These are phyloP conservation scores for Knoxdaviesia proteae DNA, from an alignment of 2,329 filamentous ascomycete species.

Conservation along the genomic window DNA sequence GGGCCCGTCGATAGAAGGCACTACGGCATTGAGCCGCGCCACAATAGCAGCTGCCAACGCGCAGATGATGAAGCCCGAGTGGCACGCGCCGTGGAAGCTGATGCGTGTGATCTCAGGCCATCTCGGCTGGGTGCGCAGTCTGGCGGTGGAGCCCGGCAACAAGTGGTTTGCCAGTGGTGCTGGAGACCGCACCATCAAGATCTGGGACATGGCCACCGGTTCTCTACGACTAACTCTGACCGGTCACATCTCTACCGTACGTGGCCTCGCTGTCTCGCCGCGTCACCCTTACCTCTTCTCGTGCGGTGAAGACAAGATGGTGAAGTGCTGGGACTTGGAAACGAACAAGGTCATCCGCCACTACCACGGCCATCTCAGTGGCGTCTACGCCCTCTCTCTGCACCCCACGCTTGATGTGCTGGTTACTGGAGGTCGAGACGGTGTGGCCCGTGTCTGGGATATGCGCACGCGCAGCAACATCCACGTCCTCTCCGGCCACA, in stretches of 20 bases:
- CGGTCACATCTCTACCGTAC: slow-evolving; percentile 83
- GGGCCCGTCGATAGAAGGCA: slow-evolving; percentile 2
- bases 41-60: slow-evolving; percentile 6
- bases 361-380: slow-evolving; percentile 91
- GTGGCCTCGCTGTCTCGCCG: slow-evolving; percentile 78
- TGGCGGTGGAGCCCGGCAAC: slow-evolving; percentile 89
- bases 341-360: slow-evolving; percentile 98
- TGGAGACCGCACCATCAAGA: slow-evolving; percentile 92
- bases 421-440: slow-evolving; percentile 85
- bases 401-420: slow-evolving; percentile 90
- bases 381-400: slow-evolving; percentile 82
- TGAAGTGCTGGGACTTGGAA: slow-evolving; percentile 98
- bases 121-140: slow-evolving; percentile 75
- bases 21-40: slow-evolving; percentile 9
- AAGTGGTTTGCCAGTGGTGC: slow-evolving; percentile 95
- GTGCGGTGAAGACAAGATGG: slow-evolving; percentile 98
- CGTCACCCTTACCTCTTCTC: slow-evolving; percentile 94
- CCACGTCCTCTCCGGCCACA: slow-evolving; percentile 81
- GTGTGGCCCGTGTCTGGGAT: slow-evolving; percentile 90
- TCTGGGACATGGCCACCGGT: slow-evolving; percentile 88
- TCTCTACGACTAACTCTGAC: slow-evolving; percentile 71
- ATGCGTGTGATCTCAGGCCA: slow-evolving; percentile 96
- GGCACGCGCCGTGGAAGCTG: slow-evolving; percentile 96
- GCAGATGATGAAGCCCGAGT: slow-evolving; percentile 53
- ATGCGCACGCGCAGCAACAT: slow-evolving; percentile 94